phyloP scores from a whole-genome alignment of 768 basidiomycete genomes.

The Omphalotus guepiniiformis region DNA sequence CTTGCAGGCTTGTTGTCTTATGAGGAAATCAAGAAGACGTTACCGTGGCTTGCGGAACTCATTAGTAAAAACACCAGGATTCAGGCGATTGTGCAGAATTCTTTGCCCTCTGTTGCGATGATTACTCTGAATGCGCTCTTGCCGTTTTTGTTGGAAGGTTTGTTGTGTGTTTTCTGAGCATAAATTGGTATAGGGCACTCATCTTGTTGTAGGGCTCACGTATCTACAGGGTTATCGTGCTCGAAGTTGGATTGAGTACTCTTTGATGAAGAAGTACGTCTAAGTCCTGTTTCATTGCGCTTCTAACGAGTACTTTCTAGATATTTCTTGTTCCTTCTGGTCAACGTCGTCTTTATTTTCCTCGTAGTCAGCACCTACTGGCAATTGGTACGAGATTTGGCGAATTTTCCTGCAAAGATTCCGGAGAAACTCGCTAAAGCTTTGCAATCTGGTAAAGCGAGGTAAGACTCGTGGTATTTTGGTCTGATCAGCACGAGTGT shows the following conservation, averaged over 20 bases:
- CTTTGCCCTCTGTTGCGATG: constrained; percentile 86
- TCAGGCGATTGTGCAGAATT: constrained; percentile 89
- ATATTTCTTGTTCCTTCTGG: constrained; percentile 89
- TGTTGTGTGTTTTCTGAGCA: constrained; percentile 10
- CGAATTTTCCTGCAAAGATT: constrained; percentile 90
- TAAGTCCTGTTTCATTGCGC: not conserved
- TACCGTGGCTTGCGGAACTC: constrained; percentile 83
- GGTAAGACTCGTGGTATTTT: constrained; percentile 29
- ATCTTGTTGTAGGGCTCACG: constrained; percentile 48
- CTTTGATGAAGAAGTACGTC: constrained; percentile 82
- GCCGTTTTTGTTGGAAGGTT: constrained; percentile 88
- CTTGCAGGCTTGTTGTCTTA: constrained; percentile 88
- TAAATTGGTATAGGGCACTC: constrained; percentile 4
- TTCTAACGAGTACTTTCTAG: constrained; percentile 34
- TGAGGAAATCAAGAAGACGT: constrained; percentile 84
- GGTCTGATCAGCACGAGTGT: no score
- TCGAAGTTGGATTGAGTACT: constrained; percentile 91
- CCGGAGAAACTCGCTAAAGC: constrained; percentile 89
- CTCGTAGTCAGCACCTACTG: constrained; percentile 88
- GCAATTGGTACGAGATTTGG: constrained; percentile 87
- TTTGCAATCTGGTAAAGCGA: constrained; percentile 71
- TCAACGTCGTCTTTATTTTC: constrained; percentile 95
- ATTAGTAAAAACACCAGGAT: constrained; percentile 81
- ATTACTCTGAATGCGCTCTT: constrained; percentile 85
- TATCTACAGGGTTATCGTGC: constrained; percentile 91